Percentiles rank a stretch among this genome's conserved stretches.
Conservation (phyloP, 805 yeast genomes). For the Candida andamanensis region DNA sequence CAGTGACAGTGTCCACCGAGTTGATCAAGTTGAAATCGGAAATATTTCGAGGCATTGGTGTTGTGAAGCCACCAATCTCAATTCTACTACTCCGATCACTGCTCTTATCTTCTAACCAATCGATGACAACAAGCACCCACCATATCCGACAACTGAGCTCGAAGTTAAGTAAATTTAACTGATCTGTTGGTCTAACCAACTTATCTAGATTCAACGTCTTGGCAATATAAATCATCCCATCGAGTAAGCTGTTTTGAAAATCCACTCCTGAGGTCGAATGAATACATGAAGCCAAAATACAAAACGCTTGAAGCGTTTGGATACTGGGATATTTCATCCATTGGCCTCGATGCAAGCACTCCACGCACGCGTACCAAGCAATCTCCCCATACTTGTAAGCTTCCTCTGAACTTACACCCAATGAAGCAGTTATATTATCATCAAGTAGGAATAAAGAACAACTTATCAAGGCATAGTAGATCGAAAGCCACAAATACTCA, state of each 20-base stretch:
- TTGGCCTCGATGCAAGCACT: constrained; percentile 26
- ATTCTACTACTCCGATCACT: constrained; percentile 18
- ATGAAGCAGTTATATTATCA: constrained; percentile 13
- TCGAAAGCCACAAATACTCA: constrained; percentile 22
- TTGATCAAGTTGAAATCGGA: constrained; percentile 9
- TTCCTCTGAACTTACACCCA: constrained; percentile 17
- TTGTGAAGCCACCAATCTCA: constrained; percentile 14
- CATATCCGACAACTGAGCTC: constrained; percentile 15
- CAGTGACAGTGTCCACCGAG: constrained; percentile 12
- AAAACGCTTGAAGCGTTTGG: constrained; percentile 18
- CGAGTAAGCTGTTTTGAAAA: constrained; percentile 18
- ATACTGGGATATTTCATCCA: constrained; percentile 24
- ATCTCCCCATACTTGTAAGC: constrained; percentile 22
- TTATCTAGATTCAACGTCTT: constrained; percentile 18
- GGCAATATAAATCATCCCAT: constrained; percentile 17
- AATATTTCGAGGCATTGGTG: constrained; percentile 18
- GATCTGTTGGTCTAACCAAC: constrained; percentile 7
- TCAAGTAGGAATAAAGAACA: constrained; percentile 22
- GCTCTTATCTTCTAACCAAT: constrained; percentile 24
- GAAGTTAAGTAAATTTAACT: constrained; percentile 8
- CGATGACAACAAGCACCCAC: constrained; percentile 25
- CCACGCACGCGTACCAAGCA: constrained; percentile 24
- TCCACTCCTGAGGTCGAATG: constrained; percentile 23
- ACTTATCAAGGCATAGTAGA: constrained; percentile 25
- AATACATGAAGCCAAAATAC: constrained; percentile 21